phyloP scores from a whole-genome alignment of 257 asterid genomes.

The Jasminum sambac region DNA sequence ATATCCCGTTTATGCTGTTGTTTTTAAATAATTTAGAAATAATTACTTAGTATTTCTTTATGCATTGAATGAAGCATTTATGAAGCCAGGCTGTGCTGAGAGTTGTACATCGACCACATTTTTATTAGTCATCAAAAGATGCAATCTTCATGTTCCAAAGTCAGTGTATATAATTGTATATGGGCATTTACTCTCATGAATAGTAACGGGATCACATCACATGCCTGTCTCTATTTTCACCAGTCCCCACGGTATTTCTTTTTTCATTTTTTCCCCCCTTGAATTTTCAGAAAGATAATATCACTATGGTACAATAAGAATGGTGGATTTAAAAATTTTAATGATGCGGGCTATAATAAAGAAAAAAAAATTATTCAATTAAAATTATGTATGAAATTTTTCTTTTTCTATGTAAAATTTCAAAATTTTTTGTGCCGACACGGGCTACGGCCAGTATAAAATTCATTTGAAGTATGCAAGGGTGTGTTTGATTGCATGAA shows the following conservation, averaged over 20 bases:
- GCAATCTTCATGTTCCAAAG: slow-evolving; percentile 17
- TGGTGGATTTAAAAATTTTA: too few species aligned
- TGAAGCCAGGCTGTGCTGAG: slow-evolving; percentile 42
- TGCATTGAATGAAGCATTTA: slow-evolving; percentile 37
- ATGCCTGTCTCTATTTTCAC: slow-evolving; percentile 12
- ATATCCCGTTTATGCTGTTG: too few species aligned
- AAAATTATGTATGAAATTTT: too few species aligned
- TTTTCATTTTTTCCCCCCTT: background rate
- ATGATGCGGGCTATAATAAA: too few species aligned
- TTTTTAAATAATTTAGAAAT: too few species aligned
- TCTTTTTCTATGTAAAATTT: too few species aligned
- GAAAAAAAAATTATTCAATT: too few species aligned
- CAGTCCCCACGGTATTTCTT: background rate
- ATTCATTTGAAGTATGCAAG: too few species aligned
- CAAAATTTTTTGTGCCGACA: too few species aligned
- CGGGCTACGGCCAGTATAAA: too few species aligned
- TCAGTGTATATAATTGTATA: slow-evolving; percentile 12
- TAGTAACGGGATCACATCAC: slow-evolving; percentile 26
- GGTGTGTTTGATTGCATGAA: too few species aligned
- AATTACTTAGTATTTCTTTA: slow-evolving; percentile 3
- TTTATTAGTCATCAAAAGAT: slow-evolving; percentile 22
- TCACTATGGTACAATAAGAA: too few species aligned
- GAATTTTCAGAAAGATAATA: background rate
- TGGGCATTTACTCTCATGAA: slow-evolving; percentile 27
- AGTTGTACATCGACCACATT: slow-evolving; percentile 31